phyloP scores from a whole-genome alignment of 73 alveolate species.

The Stentor roeselii region DNA sequence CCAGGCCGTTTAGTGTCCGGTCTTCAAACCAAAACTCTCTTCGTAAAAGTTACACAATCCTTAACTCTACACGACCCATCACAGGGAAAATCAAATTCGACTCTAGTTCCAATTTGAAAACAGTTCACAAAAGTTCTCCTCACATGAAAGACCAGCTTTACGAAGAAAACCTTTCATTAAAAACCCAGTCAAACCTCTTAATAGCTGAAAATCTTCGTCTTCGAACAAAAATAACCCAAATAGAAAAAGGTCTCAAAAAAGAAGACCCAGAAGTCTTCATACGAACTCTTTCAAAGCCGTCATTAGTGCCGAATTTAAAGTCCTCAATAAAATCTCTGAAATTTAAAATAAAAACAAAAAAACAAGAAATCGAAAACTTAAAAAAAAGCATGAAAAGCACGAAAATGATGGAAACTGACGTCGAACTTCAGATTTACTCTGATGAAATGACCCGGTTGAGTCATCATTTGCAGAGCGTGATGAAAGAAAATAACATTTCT shows the following conservation, averaged over 20 bases:
- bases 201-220: conserved; percentile 34
- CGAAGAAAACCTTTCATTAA: conserved; percentile 41
- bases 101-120: neutral
- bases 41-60: no score
- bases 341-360: neutral
- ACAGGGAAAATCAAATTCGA: neutral
- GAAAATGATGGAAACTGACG: conserved; percentile 36
- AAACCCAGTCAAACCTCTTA: conserved; percentile 28
- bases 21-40: no score
- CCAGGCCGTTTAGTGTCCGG: no score
- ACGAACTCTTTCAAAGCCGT: neutral
- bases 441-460: conserved; percentile 49
- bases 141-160: conserved; percentile 29
- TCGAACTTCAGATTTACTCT: conserved; percentile 39
- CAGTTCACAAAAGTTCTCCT: neutral
- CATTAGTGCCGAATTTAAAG: conserved; percentile 29
- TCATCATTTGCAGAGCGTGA: conserved; percentile 31
- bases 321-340: conserved; percentile 23
- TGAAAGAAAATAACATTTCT: neutral
- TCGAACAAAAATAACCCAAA: conserved; percentile 25
- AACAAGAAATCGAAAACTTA: neutral
- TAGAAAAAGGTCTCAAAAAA: conserved; percentile 31
- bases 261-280: neutral
- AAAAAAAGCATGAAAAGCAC: conserved; percentile 34
- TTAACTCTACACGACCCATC: no score